Percentiles rank a stretch among this genome's conserved stretches.
Evolutionary conservation across 257 asterid genomes (phyloP).

Genomic region (Lithospermum erythrorhizon): DNA sequence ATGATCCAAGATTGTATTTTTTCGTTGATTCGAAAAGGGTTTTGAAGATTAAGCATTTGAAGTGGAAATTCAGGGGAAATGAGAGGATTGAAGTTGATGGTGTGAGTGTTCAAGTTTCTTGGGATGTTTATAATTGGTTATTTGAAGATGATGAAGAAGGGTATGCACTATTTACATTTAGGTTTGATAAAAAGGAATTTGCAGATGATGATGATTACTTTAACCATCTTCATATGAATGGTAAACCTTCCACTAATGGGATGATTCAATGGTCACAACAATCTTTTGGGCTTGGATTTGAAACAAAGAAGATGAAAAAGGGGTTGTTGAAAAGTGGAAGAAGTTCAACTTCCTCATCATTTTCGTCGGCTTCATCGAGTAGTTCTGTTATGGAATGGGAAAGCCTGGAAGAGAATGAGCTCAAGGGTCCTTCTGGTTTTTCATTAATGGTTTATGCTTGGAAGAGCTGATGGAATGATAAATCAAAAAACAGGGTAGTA

Average conservation of each 20-base stretch:
- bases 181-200: constrained; percentile 18
- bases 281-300: constrained; percentile 33
- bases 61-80: constrained; percentile 62
- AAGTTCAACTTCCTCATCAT: constrained; percentile 19
- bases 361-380: constrained; percentile 46
- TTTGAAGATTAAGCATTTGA: constrained; percentile 41
- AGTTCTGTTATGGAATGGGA: constrained; percentile 67
- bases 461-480: constrained; percentile 15
- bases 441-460: constrained; percentile 58
- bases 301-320: constrained; percentile 43
- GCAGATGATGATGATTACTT: constrained; percentile 18
- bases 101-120: constrained; percentile 29
- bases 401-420: constrained; percentile 44
- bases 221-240: neutral
- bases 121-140: constrained; percentile 56
- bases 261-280: constrained; percentile 21
- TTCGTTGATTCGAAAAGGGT: constrained; percentile 26
- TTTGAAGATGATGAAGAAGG: constrained; percentile 31
- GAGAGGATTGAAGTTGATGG: constrained; percentile 48
- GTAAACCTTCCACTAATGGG: neutral
- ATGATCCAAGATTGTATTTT: constrained; percentile 31
- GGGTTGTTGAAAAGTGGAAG: constrained; percentile 14
- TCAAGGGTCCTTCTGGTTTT: constrained; percentile 35
- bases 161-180: constrained; percentile 47
- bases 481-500: too few relatives aligned